Evolutionary conservation across 495 filamentous ascomycete species (phyloP), one percentile per base, ranked within the genome.

Genomic region (Penicillium steckii): DNA sequence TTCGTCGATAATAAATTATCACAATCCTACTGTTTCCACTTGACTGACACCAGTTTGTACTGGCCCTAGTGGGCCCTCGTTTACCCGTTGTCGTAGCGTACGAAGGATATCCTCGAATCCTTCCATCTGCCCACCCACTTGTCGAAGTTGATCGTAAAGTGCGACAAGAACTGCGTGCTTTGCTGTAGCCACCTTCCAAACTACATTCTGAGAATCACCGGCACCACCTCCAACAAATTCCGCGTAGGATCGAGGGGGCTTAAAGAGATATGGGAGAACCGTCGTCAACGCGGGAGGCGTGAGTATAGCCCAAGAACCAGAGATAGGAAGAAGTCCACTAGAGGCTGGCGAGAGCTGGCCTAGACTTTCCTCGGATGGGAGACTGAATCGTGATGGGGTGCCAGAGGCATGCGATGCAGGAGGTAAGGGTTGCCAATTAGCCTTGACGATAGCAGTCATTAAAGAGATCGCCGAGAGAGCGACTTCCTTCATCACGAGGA

Each of bases 211-310:
- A 10, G 76, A 64, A 52, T 85, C 82, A 1, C 80, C 81, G 3
- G 76, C 73, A 17, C 78, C 77, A 21, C 82, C 82, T 12, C 80
- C 79, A 0, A 84, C 80, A 38, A 84, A 75, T 26, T 81, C 82
- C 18, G 76, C 72, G 40, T 81, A 84, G 2, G 75, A 77, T 22
- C 80, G 75, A 10, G 84, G 75, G 12, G 81, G 81, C 40, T 76
- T 77, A 48, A 86, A 78, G 2, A 87, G 71, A 59, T 80, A 85
- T 0, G 82, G 82, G 4, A 86, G 61, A 4, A 85, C 66, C 10
- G 72, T 71, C 1, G 74, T 75, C 18, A 81, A 57, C 2, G 79
- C 75, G 0, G 82, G 80, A 3, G 77, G 73, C 1, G 74, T 69
- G 23, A 84, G 73, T 13, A 80, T 72, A 23, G 79, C 78, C 64